phyloP scores from a whole-genome alignment of 257 asterid species.

The Fraxinus anomala region DNA sequence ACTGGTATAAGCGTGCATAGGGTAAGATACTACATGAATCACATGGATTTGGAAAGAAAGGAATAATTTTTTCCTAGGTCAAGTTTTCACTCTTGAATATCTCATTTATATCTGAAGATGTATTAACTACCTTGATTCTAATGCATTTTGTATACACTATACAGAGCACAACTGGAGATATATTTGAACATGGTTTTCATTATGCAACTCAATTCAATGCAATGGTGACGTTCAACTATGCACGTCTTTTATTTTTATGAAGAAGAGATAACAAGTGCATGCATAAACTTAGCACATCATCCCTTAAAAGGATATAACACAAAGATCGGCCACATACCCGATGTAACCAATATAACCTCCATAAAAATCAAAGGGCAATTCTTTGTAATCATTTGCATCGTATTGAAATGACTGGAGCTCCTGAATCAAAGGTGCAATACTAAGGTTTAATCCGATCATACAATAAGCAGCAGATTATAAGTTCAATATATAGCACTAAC shows the following conservation, averaged over 20 bases:
- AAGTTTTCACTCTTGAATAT: background rate
- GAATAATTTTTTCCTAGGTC: background rate
- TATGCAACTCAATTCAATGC: no score
- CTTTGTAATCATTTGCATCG: conserved; percentile 78
- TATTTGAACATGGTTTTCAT: background rate
- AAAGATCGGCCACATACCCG: conserved; percentile 56
- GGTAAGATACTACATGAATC: background rate
- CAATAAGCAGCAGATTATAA: background rate
- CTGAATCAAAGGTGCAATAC: conserved; percentile 40
- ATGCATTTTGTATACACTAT: no score
- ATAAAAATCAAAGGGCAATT: conserved; percentile 84
- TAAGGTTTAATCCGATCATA: background rate
- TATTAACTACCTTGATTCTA: background rate
- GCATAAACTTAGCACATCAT: no score
- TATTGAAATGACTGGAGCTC: conserved; percentile 79
- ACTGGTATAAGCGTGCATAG: background rate
- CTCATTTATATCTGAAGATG: background rate
- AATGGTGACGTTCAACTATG: no score
- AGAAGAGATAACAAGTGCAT: no score
- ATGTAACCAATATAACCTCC: conserved; percentile 97
- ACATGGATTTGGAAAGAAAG: background rate
- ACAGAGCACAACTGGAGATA: background rate
- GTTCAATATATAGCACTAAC: background rate
- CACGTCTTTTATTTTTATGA: no score
- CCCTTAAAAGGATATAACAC: background rate